A percentile compares a stretch with the other conserved stretches of the same genome.
phyloP scores from a whole-genome alignment of 108 stramenopile genomes.

The Hondaea fermentalgiana region DNA sequence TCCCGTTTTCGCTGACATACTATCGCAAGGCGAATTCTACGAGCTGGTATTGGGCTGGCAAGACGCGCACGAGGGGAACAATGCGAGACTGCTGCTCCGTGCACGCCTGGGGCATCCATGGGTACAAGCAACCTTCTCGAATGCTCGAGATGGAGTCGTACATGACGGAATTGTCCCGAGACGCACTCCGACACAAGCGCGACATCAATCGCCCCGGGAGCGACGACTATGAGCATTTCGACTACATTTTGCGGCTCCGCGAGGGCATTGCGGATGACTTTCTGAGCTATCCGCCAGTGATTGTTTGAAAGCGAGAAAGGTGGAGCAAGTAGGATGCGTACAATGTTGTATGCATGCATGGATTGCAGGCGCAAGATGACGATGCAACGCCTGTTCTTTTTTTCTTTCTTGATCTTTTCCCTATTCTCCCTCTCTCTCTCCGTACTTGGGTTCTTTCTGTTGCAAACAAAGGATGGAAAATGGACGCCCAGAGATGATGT shows the following conservation, averaged over 20 bases:
- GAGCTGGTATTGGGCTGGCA: slow-evolving; percentile 3
- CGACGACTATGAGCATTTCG: not conserved
- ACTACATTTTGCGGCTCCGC: not conserved
- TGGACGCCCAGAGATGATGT: not conserved
- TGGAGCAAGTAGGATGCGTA: no score
- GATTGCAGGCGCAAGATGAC: no score
- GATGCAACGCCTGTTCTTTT: no score
- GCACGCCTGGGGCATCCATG: not conserved
- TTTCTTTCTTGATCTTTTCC: no score
- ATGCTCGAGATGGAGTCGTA: not conserved
- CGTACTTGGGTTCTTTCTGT: no score
- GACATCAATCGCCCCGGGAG: not conserved
- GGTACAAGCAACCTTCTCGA: not conserved
- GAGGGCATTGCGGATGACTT: not conserved
- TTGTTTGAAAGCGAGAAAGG: not conserved
- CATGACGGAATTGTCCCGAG: not conserved
- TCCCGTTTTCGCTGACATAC: not conserved
- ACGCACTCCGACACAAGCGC: not conserved
- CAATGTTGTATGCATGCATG: no score
- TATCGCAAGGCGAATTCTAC: not conserved
- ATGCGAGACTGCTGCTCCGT: not conserved
- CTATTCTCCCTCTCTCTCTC: no score
- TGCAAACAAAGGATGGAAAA: not conserved
- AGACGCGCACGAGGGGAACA: not conserved
- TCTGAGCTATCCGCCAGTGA: not conserved